Evolutionary conservation across 1,139 yeast species (phyloP).

Genomic region (Scheffersomyces cryptocercus): DNA sequence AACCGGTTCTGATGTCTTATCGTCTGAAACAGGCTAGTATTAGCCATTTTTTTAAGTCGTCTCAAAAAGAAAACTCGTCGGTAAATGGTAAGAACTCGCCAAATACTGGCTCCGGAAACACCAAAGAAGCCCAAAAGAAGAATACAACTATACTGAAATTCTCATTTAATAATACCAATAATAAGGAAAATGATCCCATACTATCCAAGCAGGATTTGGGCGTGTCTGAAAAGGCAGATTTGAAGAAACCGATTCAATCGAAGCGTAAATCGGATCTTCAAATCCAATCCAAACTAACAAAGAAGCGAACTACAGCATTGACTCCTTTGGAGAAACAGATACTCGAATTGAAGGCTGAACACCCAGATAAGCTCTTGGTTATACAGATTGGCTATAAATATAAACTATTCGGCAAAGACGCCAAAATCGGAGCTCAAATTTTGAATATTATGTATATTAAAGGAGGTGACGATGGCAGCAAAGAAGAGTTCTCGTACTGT

Average conservation of each 20-base stretch:
- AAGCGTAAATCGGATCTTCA: background rate
- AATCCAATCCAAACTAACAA: conserved; percentile 3
- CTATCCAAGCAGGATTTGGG: too few species aligned
- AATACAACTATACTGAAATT: background rate
- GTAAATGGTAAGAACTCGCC: too few species aligned
- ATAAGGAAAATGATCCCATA: background rate
- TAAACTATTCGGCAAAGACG: conserved; percentile 85
- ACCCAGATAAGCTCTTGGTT: conserved; percentile 70
- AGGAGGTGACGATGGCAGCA: conserved; percentile 51
- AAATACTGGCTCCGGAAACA: too few species aligned
- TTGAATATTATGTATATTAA: conserved; percentile 73
- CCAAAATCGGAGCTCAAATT: conserved; percentile 62
- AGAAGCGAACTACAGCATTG: conserved; percentile 15
- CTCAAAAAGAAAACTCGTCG: background rate
- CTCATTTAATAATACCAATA: background rate
- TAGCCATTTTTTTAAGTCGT: conserved; percentile 24
- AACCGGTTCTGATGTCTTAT: background rate
- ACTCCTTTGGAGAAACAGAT: conserved; percentile 86
- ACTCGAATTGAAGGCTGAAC: conserved; percentile 55
- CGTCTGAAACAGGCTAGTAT: conserved; percentile 25
- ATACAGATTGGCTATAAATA: conserved; percentile 92
- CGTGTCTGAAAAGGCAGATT: too few species aligned
- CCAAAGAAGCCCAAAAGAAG: conserved; percentile 5
- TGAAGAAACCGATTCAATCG: too few species aligned
- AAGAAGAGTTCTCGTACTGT: conserved; percentile 73